Percentiles rank a stretch among this genome's conserved stretches.
Conservation (phyloP, 106 monocot species). For the Posidonia australis region DNA sequence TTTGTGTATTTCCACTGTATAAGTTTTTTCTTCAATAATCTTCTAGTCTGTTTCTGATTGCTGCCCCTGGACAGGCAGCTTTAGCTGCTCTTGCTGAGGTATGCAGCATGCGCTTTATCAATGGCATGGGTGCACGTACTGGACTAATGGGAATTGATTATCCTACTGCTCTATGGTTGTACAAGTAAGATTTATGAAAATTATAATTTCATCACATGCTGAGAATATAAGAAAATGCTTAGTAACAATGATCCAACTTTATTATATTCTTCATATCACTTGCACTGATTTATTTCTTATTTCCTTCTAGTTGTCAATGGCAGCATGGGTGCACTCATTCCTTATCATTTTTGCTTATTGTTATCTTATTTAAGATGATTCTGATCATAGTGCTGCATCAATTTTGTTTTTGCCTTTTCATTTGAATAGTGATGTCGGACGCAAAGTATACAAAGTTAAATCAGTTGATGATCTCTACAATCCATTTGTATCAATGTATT, state of each 20-base stretch:
- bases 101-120: constrained; percentile 85
- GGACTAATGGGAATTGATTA: constrained; percentile 97
- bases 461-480: constrained; percentile 87
- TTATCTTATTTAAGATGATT: too few species aligned
- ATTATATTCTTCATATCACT: too few species aligned
- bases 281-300: too few species aligned
- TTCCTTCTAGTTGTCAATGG: too few species aligned
- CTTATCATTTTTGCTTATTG: too few species aligned
- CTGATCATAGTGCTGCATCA: too few species aligned
- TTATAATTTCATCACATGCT: background rate
- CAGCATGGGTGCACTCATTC: too few species aligned
- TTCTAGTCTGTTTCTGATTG: background rate
- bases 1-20: constrained; percentile 2
- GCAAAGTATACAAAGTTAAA: constrained; percentile 50
- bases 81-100: constrained; percentile 79
- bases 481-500: constrained; percentile 97
- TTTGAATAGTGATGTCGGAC: constrained; percentile 44
- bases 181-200: constrained; percentile 38
- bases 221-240: too few species aligned
- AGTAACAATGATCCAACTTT: too few species aligned
- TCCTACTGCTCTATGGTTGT: constrained; percentile 78
- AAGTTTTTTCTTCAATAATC: too few species aligned
- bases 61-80: constrained; percentile 29
- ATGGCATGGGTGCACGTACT: constrained; percentile 62
- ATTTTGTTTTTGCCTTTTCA: background rate